A percentile compares a stretch with the other conserved stretches of the same genome.
Conservation (phyloP, 192 early-diverging fungal species). For the Rhizoclosmatium sp. region DNA sequence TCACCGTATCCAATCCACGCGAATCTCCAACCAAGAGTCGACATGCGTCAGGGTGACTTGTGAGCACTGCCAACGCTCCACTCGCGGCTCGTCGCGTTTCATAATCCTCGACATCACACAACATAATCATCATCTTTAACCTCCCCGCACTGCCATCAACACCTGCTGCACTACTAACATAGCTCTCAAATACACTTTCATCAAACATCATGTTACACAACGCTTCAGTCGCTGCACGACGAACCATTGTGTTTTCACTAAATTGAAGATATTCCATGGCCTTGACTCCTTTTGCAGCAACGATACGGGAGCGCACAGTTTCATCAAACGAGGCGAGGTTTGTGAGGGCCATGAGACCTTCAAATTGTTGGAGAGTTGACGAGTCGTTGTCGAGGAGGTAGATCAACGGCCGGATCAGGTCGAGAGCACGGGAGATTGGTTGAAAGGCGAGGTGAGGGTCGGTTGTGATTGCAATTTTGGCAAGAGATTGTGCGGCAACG, state of each 20-base stretch:
- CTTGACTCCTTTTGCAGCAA: conserved; percentile 66
- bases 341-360: conserved; percentile 91
- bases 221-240: conserved; percentile 70
- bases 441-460: conserved; percentile 89
- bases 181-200: conserved; percentile 79
- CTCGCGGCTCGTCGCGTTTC: conserved; percentile 83
- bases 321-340: conserved; percentile 84
- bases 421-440: conserved; percentile 61
- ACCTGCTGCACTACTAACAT: conserved; percentile 52
- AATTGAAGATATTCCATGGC: conserved; percentile 73
- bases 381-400: conserved; percentile 65
- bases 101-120: conserved; percentile 88
- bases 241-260: conserved; percentile 28
- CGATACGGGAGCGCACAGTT: conserved; percentile 69
- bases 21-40: conserved; percentile 64
- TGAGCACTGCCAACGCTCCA: conserved; percentile 87
- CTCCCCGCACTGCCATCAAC: conserved; percentile 23
- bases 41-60: conserved; percentile 60
- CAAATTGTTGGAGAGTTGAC: conserved; percentile 76
- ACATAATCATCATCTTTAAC: conserved; percentile 83
- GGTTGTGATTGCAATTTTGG: conserved; percentile 91
- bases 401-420: conserved; percentile 78
- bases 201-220: conserved; percentile 94
- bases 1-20: conserved; percentile 55
- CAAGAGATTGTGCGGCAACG: conserved; percentile 81